Conservation (phyloP, 192 early-diverging fungal species). For the Coemansia umbellata region DNA sequence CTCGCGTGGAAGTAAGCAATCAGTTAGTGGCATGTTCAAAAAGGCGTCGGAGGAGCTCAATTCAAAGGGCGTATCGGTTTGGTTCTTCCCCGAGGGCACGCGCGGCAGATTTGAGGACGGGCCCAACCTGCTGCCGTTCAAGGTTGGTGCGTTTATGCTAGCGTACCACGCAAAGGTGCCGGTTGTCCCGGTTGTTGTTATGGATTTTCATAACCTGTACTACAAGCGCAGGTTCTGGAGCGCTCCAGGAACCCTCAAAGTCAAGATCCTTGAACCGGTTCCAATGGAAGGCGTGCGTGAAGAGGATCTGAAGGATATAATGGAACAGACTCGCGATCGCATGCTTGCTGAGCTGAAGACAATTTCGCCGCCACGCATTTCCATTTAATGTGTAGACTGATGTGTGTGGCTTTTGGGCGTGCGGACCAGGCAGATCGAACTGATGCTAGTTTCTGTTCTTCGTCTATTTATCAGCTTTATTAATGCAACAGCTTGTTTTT, state of each 20-base stretch:
- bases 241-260: conserved; percentile 34
- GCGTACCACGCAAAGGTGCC: conserved; percentile 88
- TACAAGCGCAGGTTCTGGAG: conserved; percentile 37
- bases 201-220: conserved; percentile 59
- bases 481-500: too few species aligned
- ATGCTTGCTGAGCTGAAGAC: conserved; percentile 41
- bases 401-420: too few species aligned
- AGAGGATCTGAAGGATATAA: conserved; percentile 42
- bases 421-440: too few species aligned
- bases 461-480: too few species aligned
- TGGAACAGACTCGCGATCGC: conserved; percentile 41
- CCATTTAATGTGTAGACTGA: too few species aligned
- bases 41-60: conserved; percentile 73
- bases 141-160: conserved; percentile 92
- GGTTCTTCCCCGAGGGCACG: conserved; percentile 94
- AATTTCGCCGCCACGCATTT: conserved; percentile 37
- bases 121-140: conserved; percentile 78
- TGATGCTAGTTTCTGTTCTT: too few species aligned
- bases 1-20: conserved; percentile 76
- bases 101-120: conserved; percentile 65
- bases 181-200: conserved; percentile 81
- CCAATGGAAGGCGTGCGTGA: conserved; percentile 34
- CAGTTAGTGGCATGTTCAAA: conserved; percentile 76
- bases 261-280: conserved; percentile 47
- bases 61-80: conserved; percentile 73